Base-by-base conservation (phyloP, 2,329 filamentous ascomycete genomes). In the Dactylonectria macrodidyma region DNA sequence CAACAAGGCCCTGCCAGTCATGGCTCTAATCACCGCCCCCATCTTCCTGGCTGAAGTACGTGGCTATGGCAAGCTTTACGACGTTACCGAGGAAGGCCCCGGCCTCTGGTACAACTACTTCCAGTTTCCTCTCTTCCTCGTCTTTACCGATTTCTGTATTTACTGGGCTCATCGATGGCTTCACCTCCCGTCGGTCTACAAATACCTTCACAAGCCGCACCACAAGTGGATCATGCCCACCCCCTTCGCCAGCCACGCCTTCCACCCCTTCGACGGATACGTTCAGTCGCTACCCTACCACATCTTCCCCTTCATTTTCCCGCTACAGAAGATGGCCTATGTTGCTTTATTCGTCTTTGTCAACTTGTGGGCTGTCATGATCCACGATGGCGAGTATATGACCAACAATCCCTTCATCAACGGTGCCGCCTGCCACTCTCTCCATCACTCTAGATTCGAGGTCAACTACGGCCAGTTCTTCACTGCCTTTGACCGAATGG, bases 161-260 rank as follows among this genome's bases (percentile, higher is more conserved):
- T 97, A 97, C 87, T 94, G 92, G 88, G 95, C 97, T 77, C 95
- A 97, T 85, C 92, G 95, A 65, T 92, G 89, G 65, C 88, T 97
- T 69, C 95, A 97, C 83, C 91, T 95, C 82, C 93, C 93, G 16
- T 78, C 84, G 60, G 75, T 83, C 59, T 98, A 98, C 89, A 97
- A 95, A 86, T 86, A 86, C 73, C 87, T 98, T 57, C 95, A 98
- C 89, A 98, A 98, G 89, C 92, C 95, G 73, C 95, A 98, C 84
- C 95, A 98, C 90, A 98, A 97, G 86, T 98, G 95, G 95, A 98
- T 98, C 83, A 97, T 98, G 94, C 95, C 95, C 3, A 97, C 94
- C 3, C 95, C 95, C 0, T 98, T 90, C 80, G 95, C 95, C 48
- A 95, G 92, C 75, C 93, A 97, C 79, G 95, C 95, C 65, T 98